A percentile compares a stretch with the other conserved stretches of the same genome.
Conservation (phyloP, 2,329 filamentous ascomycete species). For the Orbilia blumenaviensis region DNA sequence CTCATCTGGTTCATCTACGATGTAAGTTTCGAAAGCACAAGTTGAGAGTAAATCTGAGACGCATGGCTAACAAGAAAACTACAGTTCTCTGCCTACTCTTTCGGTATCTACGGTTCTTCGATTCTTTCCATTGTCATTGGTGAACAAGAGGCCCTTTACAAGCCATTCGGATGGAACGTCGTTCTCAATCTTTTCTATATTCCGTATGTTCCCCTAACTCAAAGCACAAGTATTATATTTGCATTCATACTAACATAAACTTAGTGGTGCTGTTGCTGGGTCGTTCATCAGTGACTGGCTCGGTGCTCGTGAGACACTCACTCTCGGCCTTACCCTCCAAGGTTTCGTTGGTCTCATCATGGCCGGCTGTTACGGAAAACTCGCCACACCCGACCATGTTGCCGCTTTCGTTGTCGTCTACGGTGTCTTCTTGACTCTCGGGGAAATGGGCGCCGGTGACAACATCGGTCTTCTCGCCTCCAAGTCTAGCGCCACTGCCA, state of each 20-base stretch:
- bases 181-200: slow-evolving; percentile 79
- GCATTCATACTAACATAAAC: slow-evolving; percentile 62
- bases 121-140: slow-evolving; percentile 75
- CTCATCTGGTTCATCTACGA: slow-evolving; percentile 88
- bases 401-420: slow-evolving; percentile 82
- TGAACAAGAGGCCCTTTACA: slow-evolving; percentile 69
- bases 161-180: slow-evolving; percentile 85
- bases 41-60: not conserved
- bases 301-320: slow-evolving; percentile 71
- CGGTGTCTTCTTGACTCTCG: slow-evolving; percentile 78
- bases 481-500: slow-evolving; percentile 86
- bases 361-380: slow-evolving; percentile 70
- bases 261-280: slow-evolving; percentile 74
- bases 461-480: slow-evolving; percentile 88
- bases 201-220: slow-evolving; percentile 21
- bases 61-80: slow-evolving; percentile 53
- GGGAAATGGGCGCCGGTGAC: slow-evolving; percentile 85
- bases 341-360: slow-evolving; percentile 76
- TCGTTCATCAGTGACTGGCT: slow-evolving; percentile 74
- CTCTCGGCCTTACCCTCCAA: slow-evolving; percentile 75
- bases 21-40: slow-evolving; percentile 61
- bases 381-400: slow-evolving; percentile 74
- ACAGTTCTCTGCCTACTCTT: slow-evolving; percentile 82
- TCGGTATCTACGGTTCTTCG: slow-evolving; percentile 82
- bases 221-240: slow-evolving; percentile 67